Evolutionary conservation across 1,284 basidiomycete species (phyloP).

Genomic region (Boletus smithii): DNA sequence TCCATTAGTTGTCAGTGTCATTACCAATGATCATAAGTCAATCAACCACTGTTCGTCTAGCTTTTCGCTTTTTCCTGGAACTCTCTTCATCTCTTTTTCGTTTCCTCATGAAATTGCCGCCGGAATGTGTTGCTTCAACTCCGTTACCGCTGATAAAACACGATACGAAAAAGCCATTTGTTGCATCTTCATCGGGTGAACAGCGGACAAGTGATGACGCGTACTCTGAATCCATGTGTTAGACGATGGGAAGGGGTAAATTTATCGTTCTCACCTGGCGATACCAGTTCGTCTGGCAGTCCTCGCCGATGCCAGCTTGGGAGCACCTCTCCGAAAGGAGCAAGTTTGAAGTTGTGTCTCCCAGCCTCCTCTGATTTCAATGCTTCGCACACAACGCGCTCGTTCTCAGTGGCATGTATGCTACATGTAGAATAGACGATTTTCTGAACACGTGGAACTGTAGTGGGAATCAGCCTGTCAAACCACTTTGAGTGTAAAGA

Average conservation of each 20-base stretch:
- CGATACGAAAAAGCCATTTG: constrained; percentile 94
- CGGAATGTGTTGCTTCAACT: neutral
- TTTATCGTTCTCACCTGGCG: constrained; percentile 38
- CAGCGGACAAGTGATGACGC: constrained; percentile 79
- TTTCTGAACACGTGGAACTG: constrained; percentile 63
- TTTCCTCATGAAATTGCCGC: constrained; percentile 18
- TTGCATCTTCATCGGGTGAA: constrained; percentile 79
- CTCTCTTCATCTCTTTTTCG: constrained; percentile 1
- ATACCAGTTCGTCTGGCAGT: constrained; percentile 55
- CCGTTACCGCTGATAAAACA: constrained; percentile 58
- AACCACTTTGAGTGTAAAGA: constrained; percentile 11
- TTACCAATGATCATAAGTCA: constrained; percentile 1
- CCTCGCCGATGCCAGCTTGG: constrained; percentile 82
- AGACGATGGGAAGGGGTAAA: neutral
- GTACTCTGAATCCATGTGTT: constrained; percentile 41
- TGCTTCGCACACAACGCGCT: constrained; percentile 73
- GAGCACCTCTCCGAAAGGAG: constrained; percentile 61
- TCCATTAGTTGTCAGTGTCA: constrained; percentile 6
- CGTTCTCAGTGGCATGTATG: constrained; percentile 88
- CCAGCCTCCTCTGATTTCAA: constrained; percentile 68
- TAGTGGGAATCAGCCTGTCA: constrained; percentile 11
- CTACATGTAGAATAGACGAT: constrained; percentile 98
- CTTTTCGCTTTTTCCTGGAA: constrained; percentile 11
- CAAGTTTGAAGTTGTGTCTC: constrained; percentile 61
- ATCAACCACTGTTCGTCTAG: neutral